Percentiles rank a stretch among this genome's conserved stretches.
Evolutionary conservation across 352 stramenopile genomes (phyloP).

Genomic region (Elongisporangium anandrum): DNA sequence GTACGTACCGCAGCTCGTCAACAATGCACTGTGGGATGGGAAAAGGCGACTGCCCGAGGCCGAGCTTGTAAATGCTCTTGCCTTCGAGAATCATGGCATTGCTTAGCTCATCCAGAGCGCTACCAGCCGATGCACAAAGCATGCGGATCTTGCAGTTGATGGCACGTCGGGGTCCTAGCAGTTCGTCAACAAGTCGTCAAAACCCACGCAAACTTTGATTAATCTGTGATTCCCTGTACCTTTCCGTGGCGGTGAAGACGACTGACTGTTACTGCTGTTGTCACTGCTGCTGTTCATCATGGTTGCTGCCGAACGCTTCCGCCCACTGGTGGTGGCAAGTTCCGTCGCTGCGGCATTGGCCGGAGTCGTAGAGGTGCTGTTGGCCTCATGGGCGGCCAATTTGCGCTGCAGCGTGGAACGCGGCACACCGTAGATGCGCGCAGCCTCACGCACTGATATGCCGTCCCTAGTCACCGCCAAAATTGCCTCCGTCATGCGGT

Average conservation of each 20-base stretch:
- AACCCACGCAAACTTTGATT: neutral
- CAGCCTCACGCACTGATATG: conserved; percentile 71
- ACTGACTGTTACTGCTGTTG: neutral
- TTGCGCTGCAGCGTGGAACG: conserved; percentile 79
- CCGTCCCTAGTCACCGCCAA: conserved; percentile 41
- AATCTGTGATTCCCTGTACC: neutral
- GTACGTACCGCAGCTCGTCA: conserved; percentile 71
- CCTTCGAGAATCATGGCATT: conserved; percentile 81
- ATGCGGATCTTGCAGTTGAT: conserved; percentile 88
- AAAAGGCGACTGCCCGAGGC: conserved; percentile 82
- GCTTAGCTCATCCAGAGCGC: conserved; percentile 79
- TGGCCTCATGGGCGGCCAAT: conserved; percentile 9
- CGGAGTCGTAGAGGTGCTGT: neutral
- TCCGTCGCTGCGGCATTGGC: neutral
- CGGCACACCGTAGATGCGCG: conserved; percentile 61
- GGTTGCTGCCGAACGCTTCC: conserved; percentile 45
- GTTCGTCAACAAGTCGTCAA: neutral
- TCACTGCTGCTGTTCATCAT: conserved; percentile 15
- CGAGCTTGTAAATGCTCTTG: conserved; percentile 82
- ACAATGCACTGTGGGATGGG: conserved; percentile 86
- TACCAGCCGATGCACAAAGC: conserved; percentile 74
- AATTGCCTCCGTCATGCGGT: conserved; percentile 53
- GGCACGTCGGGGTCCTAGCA: conserved; percentile 58
- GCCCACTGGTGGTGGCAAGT: conserved; percentile 6
- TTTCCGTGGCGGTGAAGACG: neutral